These are phyloP conservation scores for Candida nemodendra DNA, from an alignment of 805 yeast genomes.

Conservation along the genomic window DNA sequence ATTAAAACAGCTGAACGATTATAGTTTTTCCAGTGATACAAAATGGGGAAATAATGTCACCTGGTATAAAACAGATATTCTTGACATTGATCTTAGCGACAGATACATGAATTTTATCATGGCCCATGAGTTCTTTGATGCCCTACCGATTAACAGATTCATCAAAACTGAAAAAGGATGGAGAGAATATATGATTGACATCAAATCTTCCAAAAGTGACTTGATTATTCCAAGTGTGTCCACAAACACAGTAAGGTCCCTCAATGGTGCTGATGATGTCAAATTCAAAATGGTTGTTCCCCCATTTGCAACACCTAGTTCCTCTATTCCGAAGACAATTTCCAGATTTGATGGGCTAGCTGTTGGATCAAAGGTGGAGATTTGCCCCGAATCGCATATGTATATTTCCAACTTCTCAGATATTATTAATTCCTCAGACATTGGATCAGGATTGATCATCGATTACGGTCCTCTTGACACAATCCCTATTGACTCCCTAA, in stretches of 20 bases:
- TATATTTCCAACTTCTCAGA: conserved; percentile 54
- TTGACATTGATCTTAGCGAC: conserved; percentile 36
- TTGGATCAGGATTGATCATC: conserved; percentile 69
- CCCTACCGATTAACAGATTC: conserved; percentile 74
- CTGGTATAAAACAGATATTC: conserved; percentile 58
- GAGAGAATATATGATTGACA: conserved; percentile 76
- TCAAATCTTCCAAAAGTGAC: conserved; percentile 22
- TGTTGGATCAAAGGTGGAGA: conserved; percentile 59
- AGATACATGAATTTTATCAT: conserved; percentile 55
- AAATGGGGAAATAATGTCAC: conserved; percentile 51
- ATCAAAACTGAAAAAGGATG: conserved; percentile 64
- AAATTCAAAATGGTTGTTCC: conserved; percentile 57
- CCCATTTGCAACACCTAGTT: conserved; percentile 60
- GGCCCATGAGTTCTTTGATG: conserved; percentile 89
- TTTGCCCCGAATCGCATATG: conserved; percentile 70
- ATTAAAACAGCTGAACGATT: conserved; percentile 31
- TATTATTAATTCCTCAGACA: conserved; percentile 28
- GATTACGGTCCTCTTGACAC: conserved; percentile 68
- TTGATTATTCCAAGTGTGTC: conserved; percentile 22
- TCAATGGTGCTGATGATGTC: conserved; percentile 8
- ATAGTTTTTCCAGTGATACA: conserved; percentile 38
- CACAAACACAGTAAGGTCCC: conserved; percentile 9
- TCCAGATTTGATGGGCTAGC: conserved; percentile 54
- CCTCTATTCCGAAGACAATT: conserved; percentile 51
- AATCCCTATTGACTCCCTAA: conserved; percentile 66